Evolutionary conservation across 192 early-diverging fungal genomes (phyloP), one percentile per base, ranked within the genome.

Genomic region (Backusella psychrophila): DNA sequence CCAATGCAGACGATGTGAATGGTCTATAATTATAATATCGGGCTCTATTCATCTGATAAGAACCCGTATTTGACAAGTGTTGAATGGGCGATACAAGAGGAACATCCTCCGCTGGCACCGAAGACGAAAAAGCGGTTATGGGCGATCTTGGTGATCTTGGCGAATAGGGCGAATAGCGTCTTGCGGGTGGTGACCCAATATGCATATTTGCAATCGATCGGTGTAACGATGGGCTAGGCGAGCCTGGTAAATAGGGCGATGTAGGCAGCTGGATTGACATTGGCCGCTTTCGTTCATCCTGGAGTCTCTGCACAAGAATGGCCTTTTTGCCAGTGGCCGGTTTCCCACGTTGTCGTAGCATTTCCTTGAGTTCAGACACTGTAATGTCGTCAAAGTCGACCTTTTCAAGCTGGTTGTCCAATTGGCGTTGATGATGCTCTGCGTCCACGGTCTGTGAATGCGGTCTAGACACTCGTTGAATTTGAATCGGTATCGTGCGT

Each of bases 311-410:
- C n/a, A 92, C 83, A 65, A 94, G 74, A 9, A 90, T 80, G 1
- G 90, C 92, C 53, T 94, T 94, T 79, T 92, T 93, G 15, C 93
- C 93, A 19, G 88, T 86, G 12, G 89, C 87, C 17, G 89, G 91
- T 66, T 91, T 88, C 1, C 90, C 88, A 31, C 93, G 86, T 67
- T 90, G 85, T 35, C 90, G 73, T 29, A 94, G 76, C 85, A 92
- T 88, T 46, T 94, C 92, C 70, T 94, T 94, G 19, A 94, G 80
- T 78, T 94, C 93, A 5, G 85, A 80, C 0, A 94, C 93, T 0
- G 93, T 94, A 19, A 94, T 88, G 77, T 94, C 93, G 36, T 92
- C 88, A 82, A 94, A 93, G 44, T 94, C 85, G 7, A 90, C 86
- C 14, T 80, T 83, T 56, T 86, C 84, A 69, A 94, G 83, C 35